Conservation (phyloP, 441 rosid species). For the Gossypium davidsonii region DNA sequence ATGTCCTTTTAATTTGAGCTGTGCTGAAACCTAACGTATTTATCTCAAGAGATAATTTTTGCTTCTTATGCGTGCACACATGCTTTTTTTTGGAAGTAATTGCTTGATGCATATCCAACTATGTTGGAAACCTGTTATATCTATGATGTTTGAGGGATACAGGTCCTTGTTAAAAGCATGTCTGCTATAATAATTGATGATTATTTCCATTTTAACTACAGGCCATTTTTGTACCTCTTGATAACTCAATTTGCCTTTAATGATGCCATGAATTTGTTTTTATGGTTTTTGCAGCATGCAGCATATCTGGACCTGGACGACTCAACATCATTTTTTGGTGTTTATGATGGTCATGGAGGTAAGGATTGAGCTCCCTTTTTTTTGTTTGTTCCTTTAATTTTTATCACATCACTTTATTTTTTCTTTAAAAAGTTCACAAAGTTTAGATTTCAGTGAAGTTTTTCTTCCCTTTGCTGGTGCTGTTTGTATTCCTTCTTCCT, state of each 20-base stretch:
- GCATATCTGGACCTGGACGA: conserved; percentile 46
- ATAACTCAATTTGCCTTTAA: not conserved
- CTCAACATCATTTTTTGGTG: conserved; percentile 59
- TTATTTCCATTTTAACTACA: not conserved
- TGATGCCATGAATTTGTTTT: conserved; percentile 17
- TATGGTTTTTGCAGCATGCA: conserved; percentile 41
- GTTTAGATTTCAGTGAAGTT: not conserved
- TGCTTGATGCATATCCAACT: not conserved
- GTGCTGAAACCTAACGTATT: not conserved
- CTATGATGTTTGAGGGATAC: not conserved
- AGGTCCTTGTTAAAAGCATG: conserved; percentile 7
- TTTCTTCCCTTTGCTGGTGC: not conserved
- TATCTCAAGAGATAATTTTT: not conserved
- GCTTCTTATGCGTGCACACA: not conserved
- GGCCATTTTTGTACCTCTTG: not conserved
- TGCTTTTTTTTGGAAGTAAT: not conserved
- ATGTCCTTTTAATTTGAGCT: too few relatives aligned
- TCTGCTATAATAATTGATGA: not conserved
- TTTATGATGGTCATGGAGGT: conserved; percentile 77
- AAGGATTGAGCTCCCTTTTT: conserved; percentile 18
- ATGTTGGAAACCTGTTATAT: not conserved
- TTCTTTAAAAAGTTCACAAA: not conserved
- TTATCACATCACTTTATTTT: not conserved
- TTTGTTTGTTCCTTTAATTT: not conserved
- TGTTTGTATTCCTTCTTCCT: not conserved